Evolutionary conservation across 2,329 filamentous ascomycete genomes (phyloP), one percentile per base, ranked within the genome.

Genomic region (Hypoxylon sp.): DNA sequence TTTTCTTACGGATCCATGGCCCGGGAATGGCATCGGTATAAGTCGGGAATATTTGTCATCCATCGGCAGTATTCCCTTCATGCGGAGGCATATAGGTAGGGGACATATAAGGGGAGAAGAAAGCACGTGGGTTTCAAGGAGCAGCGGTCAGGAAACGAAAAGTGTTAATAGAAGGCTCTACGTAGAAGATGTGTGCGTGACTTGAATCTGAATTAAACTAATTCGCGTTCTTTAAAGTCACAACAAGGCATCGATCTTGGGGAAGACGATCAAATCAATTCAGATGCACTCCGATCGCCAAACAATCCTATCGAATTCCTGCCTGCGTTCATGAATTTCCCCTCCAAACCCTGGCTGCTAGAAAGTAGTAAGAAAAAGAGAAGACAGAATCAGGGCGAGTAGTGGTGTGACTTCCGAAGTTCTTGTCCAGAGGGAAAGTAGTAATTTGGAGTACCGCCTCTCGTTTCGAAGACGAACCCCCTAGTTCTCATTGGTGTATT

Each of bases 241-340:
- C 41, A 23, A 57, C 53, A 34, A 59, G 48, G 50, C 43, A 50
- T 52, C 30, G 43, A 56, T 34, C 60, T 43, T 46, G 43, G 49
- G 63, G 61, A 74, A 74, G 74, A 73, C 73, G 74, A 74, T 73
- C 74, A 77, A 73, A 72, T 77, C 69, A 76, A 75, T 75, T 77
- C 74, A 74, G 72, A 76, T 75, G 75, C 75, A 76, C 75, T 76
- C 75, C 75, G 72, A 73, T 76, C 75, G 74, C 75, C 75, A 71
- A 76, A 76, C 75, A 71, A 75, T 72, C 75, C 70, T 75, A 75
- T 76, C 72, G 71, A 76, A 76, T 70, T 71, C 74, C 73, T 76
- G 75, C 72, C 73, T 73, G 73, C 73, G 74, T 77, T 74, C 75
- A 74, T 75, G 72, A 75, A 70, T 71, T 73, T 68, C 72, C 62